Evolutionary conservation across 129 eudicot species (phyloP).

Genomic region (Ambrosia artemisiifolia): DNA sequence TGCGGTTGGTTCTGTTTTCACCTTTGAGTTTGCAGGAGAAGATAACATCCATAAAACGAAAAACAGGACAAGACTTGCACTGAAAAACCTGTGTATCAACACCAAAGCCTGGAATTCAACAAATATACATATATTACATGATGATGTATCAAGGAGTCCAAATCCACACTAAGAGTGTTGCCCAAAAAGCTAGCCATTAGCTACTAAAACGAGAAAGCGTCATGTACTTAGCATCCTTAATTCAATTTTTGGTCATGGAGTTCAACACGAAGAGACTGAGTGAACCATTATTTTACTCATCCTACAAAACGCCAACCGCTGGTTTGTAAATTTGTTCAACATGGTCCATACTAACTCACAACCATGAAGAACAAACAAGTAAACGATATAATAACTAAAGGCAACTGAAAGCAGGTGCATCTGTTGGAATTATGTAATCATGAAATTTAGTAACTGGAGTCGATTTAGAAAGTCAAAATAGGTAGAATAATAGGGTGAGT

Average conservation of each 20-base stretch:
- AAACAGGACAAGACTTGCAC: constrained; percentile 69
- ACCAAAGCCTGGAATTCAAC: constrained; percentile 75
- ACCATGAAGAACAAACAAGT: neutral
- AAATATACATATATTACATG: constrained; percentile 2
- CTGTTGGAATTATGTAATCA: too few relatives aligned
- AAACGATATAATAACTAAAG: too few relatives aligned
- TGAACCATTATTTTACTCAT: neutral
- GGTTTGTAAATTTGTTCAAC: constrained; percentile 1
- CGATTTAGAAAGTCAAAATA: too few relatives aligned
- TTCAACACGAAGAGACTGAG: constrained; percentile 8
- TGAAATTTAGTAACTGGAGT: too few relatives aligned
- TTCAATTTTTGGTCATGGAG: neutral
- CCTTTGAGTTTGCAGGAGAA: constrained; percentile 69
- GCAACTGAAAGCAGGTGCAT: too few relatives aligned
- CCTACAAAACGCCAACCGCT: neutral
- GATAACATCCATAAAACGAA: constrained; percentile 71
- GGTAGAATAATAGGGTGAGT: too few relatives aligned
- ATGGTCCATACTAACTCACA: neutral
- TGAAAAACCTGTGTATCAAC: constrained; percentile 82
- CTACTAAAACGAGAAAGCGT: neutral
- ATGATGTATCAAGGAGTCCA: constrained; percentile 6
- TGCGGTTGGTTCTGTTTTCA: constrained; percentile 20
- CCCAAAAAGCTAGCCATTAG: neutral
- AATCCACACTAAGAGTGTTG: neutral
- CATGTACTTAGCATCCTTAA: neutral